Evolutionary conservation across 2,329 filamentous ascomycete species (phyloP).

Genomic region (Arthrobotrys sphaeroides): DNA sequence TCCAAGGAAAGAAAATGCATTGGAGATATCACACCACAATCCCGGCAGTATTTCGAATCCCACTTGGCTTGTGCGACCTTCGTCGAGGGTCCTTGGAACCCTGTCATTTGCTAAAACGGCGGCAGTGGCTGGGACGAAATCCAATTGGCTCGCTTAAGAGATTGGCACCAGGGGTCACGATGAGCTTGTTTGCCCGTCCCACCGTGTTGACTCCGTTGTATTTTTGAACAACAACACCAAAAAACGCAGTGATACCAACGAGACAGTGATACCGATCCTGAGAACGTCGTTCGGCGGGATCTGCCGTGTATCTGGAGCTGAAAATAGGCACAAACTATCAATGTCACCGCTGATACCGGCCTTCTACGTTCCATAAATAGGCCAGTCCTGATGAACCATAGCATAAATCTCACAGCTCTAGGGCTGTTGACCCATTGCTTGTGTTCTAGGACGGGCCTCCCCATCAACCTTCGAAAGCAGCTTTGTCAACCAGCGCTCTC

Average conservation of each 20-base stretch:
- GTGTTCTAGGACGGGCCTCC: too few relatives aligned
- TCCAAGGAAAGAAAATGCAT: not conserved
- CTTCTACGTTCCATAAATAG: not conserved
- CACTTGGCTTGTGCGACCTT: not conserved
- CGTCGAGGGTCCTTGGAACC: not conserved
- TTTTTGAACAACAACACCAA: conserved; percentile 3
- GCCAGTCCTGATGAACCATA: not conserved
- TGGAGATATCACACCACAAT: not conserved
- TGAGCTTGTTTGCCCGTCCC: conserved; percentile 6
- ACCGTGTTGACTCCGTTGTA: conserved; percentile 29
- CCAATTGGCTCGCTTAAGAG: conserved; percentile 36
- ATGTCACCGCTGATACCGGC: too few relatives aligned
- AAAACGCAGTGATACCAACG: too few relatives aligned
- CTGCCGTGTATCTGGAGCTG: not conserved
- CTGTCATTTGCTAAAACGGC: not conserved
- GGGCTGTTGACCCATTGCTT: not conserved
- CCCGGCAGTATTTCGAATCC: not conserved
- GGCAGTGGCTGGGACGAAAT: not conserved
- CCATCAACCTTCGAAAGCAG: not conserved
- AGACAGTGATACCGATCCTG: too few relatives aligned
- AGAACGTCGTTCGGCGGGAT: too few relatives aligned
- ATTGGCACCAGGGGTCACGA: not conserved
- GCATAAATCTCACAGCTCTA: not conserved
- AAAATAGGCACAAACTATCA: not conserved
- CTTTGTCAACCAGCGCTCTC: not conserved